Percentiles rank a stretch among this genome's conserved stretches.
These are phyloP conservation scores for Pulveroboletus sp. DNA, from an alignment of 1,284 basidiomycete species.

Conservation along the genomic window DNA sequence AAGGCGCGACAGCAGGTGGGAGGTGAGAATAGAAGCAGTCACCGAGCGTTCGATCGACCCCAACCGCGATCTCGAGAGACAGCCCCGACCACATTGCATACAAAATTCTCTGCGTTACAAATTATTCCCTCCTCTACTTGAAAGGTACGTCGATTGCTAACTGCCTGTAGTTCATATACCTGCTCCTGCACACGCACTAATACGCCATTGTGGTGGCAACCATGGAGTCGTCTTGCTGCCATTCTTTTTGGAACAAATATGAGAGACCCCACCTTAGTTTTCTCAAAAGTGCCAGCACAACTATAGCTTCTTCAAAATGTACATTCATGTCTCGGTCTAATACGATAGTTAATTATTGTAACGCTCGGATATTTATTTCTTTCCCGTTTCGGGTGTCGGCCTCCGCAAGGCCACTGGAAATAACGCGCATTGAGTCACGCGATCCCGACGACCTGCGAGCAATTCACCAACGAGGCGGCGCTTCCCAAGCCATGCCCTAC, in stretches of 20 bases:
- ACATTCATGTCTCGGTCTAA: background rate
- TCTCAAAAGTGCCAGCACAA: too few species aligned
- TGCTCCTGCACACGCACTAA: background rate
- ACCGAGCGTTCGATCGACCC: background rate
- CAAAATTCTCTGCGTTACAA: background rate
- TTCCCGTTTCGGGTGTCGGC: background rate
- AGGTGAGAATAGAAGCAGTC: background rate
- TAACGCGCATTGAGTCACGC: background rate
- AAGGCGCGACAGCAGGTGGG: background rate
- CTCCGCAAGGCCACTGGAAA: background rate
- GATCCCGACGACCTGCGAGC: too few species aligned
- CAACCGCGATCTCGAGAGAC: background rate
- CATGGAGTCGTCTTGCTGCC: too few species aligned
- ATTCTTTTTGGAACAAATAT: background rate
- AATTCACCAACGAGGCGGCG: too few species aligned
- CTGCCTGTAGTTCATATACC: too few species aligned
- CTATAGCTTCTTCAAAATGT: background rate
- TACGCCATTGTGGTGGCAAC: background rate
- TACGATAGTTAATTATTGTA: slow-evolving; percentile 1
- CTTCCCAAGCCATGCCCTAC: too few species aligned
- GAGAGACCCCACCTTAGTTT: too few species aligned
- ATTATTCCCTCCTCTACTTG: background rate
- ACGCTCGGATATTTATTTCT: background rate
- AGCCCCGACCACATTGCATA: too few species aligned
- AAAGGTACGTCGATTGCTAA: background rate